Evolutionary conservation across 257 asterid species (phyloP), one percentile per base, ranked within the genome.

Genomic region (Solanum medicagineum): DNA sequence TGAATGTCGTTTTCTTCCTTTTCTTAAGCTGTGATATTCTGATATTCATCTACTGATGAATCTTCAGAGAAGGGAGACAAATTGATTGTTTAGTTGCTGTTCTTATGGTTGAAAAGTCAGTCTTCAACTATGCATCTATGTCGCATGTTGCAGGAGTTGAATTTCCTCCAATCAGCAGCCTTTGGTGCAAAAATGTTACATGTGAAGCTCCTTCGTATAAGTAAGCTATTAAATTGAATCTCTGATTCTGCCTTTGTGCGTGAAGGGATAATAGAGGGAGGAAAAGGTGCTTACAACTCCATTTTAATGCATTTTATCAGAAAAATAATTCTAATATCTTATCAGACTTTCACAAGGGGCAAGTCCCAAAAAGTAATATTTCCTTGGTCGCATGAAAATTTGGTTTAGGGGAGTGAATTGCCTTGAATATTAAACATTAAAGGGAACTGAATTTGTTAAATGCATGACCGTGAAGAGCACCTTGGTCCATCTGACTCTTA

Each of bases 81-180:
- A 87, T 47, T n/a, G 69, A n/a, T 63, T 89, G 73, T 81, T 20
- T 83, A 68, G 84, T 85, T 47, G 47, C 59, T 59, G 19, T 57
- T 89, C 73, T 86, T 84, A 22, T 85, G 42, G 91, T 88, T 84
- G 87, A 91, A 91, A 89, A 56, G 82, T 66, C 85, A 87, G 87
- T 88, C 83, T 89, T 89, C 97, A 93, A 93, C 95, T 71, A 84
- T 86, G 92, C 91, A 93, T 86, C 87, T 91, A 91, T 90, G 94
- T 92, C 90, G 90, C 92, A 89, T 94, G 94, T 92, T 94, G 97
- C 98, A 94, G 98, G 98, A 81, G 87, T 84, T 92, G 90, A 89
- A 81, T 87, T 84, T 88, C 85, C 87, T 87, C 91, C 93, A 87
- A 86, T 90, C 91, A 85, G 91, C 95, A 86, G 92, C 93, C 83